A percentile compares a stretch with the other conserved stretches of the same genome.
These are phyloP conservation scores for Penicillium verrucosum DNA, from an alignment of 2,329 filamentous ascomycete genomes.

Conservation along the genomic window DNA sequence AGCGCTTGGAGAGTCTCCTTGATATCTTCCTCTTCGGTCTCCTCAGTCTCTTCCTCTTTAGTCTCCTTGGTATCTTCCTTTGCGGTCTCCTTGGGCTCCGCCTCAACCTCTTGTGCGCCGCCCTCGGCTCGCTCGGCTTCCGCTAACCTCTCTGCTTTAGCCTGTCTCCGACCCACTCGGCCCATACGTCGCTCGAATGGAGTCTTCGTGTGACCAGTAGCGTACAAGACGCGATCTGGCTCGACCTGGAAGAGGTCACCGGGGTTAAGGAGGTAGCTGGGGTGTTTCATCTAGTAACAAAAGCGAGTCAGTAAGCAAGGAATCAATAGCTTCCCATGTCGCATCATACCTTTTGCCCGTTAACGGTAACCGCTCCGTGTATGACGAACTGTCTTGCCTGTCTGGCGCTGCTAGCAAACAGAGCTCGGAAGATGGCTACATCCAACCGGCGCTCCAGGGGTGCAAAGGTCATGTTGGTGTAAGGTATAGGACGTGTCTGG, in stretches of 20 bases:
- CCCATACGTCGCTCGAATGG: conserved; percentile 39
- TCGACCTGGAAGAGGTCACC: conserved; percentile 98
- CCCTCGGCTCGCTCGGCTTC: conserved; percentile 18
- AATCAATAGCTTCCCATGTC: background rate
- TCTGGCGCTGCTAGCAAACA: conserved; percentile 90
- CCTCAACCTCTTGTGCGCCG: conserved; percentile 24
- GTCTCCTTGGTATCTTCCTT: conserved; percentile 42
- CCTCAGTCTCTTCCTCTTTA: conserved; percentile 49
- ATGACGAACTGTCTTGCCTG: conserved; percentile 94
- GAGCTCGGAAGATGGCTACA: conserved; percentile 85
- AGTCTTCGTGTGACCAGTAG: conserved; percentile 72
- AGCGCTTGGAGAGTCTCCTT: conserved; percentile 53
- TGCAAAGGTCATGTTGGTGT: conserved; percentile 94
- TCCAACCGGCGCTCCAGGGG: conserved; percentile 88
- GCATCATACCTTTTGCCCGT: conserved; percentile 77
- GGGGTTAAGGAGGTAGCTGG: conserved; percentile 90
- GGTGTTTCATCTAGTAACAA: conserved; percentile 72
- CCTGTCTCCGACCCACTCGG: conserved; percentile 28
- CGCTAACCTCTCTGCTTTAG: conserved; percentile 27
- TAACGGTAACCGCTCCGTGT: conserved; percentile 90
- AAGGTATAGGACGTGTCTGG: conserved; percentile 60
- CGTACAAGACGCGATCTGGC: conserved; percentile 79
- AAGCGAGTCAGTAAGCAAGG: background rate
- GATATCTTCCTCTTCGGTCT: conserved; percentile 49
- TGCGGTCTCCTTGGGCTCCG: conserved; percentile 25